Evolutionary conservation across 306 rosid species (phyloP), one percentile per base, ranked within the genome.

Genomic region (Leucaena leucocephala): DNA sequence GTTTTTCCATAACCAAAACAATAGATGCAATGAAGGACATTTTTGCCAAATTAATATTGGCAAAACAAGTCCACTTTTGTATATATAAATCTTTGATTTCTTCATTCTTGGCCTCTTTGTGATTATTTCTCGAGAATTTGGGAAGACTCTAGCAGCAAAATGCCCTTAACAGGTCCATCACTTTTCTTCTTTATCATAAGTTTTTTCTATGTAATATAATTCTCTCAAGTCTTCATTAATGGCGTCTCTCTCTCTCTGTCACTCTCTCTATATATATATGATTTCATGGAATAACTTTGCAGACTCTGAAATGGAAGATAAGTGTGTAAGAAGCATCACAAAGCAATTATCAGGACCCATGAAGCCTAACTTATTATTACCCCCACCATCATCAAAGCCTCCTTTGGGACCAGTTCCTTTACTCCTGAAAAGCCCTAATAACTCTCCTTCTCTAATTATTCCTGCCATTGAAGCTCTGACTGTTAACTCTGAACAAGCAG

Each of bases 371-470:
- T 58, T 58, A 59, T 10, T 10, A 58, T 4, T 38, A 21, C 22
- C 16, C 0, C 33, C 8, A 4, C 33, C 63, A 0, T 57, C 40
- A 5, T 61, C 67, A 33, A 61, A 33, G 67, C 67, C 40, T 33
- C 78, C 83, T 76, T 61, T 63, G 34, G 33, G 76, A 64, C 55
- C 76, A 35, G 77, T 61, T 71, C 80, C 44, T 27, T 27, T 9
- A 21, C n/a, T 76, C 72, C 68, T 22, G 27, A 71, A 52, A 57
- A 69, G 12, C 12, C 38, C 66, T 59, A 27, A 59, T 11, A 55
- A 55, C 59, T 54, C 34, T 55, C 12, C 62, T 19, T 11, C 66
- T 59, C 81, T 4, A 27, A 27, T 27, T 62, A 3, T 52, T 12
- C 8, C 42, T 62, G 5, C 68, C 71, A 22, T 17, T 38, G 74